Base-by-base conservation (phyloP, 2,329 filamentous ascomycete genomes). In the Ophiostoma piceae region DNA sequence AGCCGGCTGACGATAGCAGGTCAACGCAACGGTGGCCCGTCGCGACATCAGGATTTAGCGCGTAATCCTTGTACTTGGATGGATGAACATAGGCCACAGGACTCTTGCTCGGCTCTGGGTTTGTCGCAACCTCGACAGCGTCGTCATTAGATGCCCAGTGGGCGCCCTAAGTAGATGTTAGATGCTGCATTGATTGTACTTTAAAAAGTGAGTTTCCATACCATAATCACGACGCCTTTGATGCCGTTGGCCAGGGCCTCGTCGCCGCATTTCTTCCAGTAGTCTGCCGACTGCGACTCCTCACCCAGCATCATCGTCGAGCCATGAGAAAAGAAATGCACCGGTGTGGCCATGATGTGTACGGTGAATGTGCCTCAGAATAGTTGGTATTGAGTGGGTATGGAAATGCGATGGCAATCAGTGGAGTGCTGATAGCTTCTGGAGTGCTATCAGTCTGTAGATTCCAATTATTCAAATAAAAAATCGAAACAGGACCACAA, bases 281-380 rank as follows among this genome's bases (percentile, higher is more conserved):
- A 90, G 26, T 82, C 81, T 12, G 87, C 87, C 0, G 87, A 88
- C 1, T 79, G 77, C 16, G 84, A 86, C 74, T 88, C 84, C 75
- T 90, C 88, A 47, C 87, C 88, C 16, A 90, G 79, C 88, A 90
- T 90, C 87, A 89, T 90, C 54, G 88, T 90, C 16, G 87, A 89
- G 75, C 88, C 88, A 83, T 90, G 88, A 2, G 87, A 89, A 78
- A 90, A 90, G 78, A 89, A 86, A 75, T 89, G 85, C 0, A 89
- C 86, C 1, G 87, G 87, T 6, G 86, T 71, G 11, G 57, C 16
- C 68, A 69, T 69, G 41, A 39, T 67, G 29, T 51, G 12, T 35
- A 62, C 57, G 16, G 26, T 62, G 14, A 35, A 29, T 11, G 4
- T 3, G 54, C 43, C 43, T n/a, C 7, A 16, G 16, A 19, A 47